phyloP scores from a whole-genome alignment of 257 asterid genomes.

The Solanum dulcamara region DNA sequence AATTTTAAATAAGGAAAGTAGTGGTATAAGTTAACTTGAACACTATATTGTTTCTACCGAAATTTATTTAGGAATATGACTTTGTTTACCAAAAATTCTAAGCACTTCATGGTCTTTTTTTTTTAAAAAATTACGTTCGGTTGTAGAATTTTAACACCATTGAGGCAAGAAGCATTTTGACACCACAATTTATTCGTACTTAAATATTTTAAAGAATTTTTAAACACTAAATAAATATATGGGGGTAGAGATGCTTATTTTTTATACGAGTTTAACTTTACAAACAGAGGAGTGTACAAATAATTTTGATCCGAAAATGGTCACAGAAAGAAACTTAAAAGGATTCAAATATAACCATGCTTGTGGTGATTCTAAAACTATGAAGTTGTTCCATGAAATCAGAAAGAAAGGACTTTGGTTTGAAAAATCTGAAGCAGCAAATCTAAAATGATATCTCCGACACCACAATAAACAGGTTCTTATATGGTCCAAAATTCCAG shows the following conservation, averaged over 20 bases:
- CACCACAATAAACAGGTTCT: no score
- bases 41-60: not conserved
- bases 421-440: not conserved
- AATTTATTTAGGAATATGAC: not conserved
- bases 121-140: not conserved
- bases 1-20: not conserved
- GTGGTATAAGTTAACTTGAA: not conserved
- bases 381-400: not conserved
- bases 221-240: no score
- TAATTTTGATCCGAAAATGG: not conserved
- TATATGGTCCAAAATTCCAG: no score
- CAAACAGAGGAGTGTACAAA: not conserved
- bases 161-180: not conserved
- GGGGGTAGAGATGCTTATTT: no score
- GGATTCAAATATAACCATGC: not conserved
- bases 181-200: not conserved
- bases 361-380: not conserved
- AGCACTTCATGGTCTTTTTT: not conserved
- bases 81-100: not conserved
- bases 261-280: no score
- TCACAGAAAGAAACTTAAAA: not conserved
- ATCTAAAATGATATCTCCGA: no score
- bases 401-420: not conserved
- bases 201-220: no score
- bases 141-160: no score